Evolutionary conservation across 441 rosid species (phyloP).

Genomic region (Theobroma grandiflorum): DNA sequence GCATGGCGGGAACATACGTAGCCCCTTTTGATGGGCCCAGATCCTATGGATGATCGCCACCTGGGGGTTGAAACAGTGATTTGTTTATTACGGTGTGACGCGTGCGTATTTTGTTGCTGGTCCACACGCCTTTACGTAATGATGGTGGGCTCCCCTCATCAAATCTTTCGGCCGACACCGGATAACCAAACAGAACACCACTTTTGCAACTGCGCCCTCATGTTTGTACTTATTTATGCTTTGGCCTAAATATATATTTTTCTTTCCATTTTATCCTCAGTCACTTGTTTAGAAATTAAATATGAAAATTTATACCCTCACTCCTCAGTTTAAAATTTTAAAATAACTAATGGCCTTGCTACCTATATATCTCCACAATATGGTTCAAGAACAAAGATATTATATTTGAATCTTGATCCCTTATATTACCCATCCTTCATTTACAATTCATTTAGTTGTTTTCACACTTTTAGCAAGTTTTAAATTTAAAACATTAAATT

Average conservation of each 20-base stretch:
- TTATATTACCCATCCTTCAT: too few species aligned
- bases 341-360: too few species aligned
- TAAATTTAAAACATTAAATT: not conserved
- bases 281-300: not conserved
- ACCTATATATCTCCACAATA: too few species aligned
- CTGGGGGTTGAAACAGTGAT: slow-evolving; percentile 6
- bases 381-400: too few species aligned
- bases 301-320: too few species aligned
- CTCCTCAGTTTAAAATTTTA: too few species aligned
- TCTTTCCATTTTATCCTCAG: not conserved
- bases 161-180: slow-evolving; percentile 53
- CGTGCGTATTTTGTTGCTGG: slow-evolving; percentile 34
- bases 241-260: not conserved
- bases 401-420: too few species aligned
- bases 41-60: slow-evolving; percentile 18
- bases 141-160: slow-evolving; percentile 37
- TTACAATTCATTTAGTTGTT: too few species aligned
- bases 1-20: slow-evolving; percentile 43
- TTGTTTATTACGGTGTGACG: slow-evolving; percentile 27
- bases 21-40: slow-evolving; percentile 12
- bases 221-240: not conserved
- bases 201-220: slow-evolving; percentile 26
- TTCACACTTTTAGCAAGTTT: too few species aligned
- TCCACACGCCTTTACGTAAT: slow-evolving; percentile 26
- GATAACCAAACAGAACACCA: not conserved